phyloP scores from a whole-genome alignment of 345 rosid species.

The Reutealis trisperma region DNA sequence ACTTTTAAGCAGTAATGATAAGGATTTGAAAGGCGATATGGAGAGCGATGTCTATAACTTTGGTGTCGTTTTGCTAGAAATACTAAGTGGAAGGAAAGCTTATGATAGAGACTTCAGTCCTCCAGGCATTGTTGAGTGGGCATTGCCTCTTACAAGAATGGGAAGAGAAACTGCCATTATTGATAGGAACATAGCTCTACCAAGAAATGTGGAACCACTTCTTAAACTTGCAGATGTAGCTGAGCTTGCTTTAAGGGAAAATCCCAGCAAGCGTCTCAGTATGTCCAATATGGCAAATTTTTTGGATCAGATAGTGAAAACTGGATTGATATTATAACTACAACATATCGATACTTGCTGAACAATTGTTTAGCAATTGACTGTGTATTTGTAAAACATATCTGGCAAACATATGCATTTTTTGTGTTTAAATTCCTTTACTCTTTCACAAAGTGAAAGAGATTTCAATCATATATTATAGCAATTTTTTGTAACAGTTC shows the following conservation, averaged over 20 bases:
- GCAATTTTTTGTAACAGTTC: neutral
- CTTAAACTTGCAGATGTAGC: slow-evolving; percentile 80
- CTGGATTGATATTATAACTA: slow-evolving; percentile 43
- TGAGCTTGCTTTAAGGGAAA: slow-evolving; percentile 63
- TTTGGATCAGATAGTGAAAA: slow-evolving; percentile 66
- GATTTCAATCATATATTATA: neutral
- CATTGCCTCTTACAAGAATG: slow-evolving; percentile 57
- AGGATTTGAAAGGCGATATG: slow-evolving; percentile 49
- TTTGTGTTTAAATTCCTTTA: neutral
- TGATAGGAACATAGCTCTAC: slow-evolving; percentile 61
- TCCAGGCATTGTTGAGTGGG: slow-evolving; percentile 69
- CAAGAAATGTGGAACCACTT: slow-evolving; percentile 81
- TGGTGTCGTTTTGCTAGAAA: slow-evolving; percentile 78
- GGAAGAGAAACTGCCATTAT: slow-evolving; percentile 65
- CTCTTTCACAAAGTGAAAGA: slow-evolving; percentile 5
- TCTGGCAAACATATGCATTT: neutral
- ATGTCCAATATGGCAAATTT: slow-evolving; percentile 56
- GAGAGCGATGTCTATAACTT: slow-evolving; percentile 62
- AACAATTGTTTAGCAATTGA: neutral
- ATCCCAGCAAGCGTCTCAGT: slow-evolving; percentile 62
- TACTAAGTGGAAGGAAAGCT: slow-evolving; percentile 80
- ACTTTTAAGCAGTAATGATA: slow-evolving; percentile 52
- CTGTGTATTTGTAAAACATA: neutral
- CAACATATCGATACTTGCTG: neutral
- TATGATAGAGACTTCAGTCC: slow-evolving; percentile 64